Evolutionary conservation across 176 grass and related monocot species (phyloP), one percentile per base, ranked within the genome.

Genomic region (Musa beccarii): DNA sequence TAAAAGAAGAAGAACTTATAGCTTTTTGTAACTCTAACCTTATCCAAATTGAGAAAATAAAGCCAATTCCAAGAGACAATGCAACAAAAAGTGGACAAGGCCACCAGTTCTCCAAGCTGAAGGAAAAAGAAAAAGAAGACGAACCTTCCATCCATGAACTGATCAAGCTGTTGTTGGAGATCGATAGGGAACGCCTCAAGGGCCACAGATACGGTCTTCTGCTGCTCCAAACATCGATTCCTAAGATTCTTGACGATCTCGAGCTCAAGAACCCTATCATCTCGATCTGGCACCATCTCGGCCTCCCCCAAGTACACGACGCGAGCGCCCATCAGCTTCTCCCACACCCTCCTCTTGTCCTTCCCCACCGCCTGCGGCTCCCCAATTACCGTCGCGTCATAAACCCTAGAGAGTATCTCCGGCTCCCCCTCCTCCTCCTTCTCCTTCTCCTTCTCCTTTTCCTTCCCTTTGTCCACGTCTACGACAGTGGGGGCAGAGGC

Each of bases 221-320:
- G 79, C 13, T 76, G 73, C 69, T 93, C 90, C 0, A 81, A 72
- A 68, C 90, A 98, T 2, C 73, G 73, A 17, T 49, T 80, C 3
- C 80, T 79, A 56, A 98, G 81, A 73, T 89, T 94, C 82, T 74
- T 83, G 3, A 98, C 75, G 29, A 98, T 93, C 81, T 98, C 95
- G 63, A 94, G 81, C 77, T 98, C 90, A 16, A 98, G 69, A 76
- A 72, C 66, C 82, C 82, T 79, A 80, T 98, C 95, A 51, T 94
- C 88, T 64, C 86, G 86, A 77, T 98, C 90, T 20, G 90, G 90
- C 63, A 94, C 90, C 86, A 91, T 85, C 88, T 98, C 95, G 57
- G 90, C 82, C 84, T 98, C 90, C 9, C 90, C 95, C 34, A 98
- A 84, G 80, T 98, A 98, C 71, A 98, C 90, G 20, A 98, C 88